A percentile compares a stretch with the other conserved stretches of the same genome.
phyloP scores from a whole-genome alignment of 257 asterid genomes.

The Echites panduratus region DNA sequence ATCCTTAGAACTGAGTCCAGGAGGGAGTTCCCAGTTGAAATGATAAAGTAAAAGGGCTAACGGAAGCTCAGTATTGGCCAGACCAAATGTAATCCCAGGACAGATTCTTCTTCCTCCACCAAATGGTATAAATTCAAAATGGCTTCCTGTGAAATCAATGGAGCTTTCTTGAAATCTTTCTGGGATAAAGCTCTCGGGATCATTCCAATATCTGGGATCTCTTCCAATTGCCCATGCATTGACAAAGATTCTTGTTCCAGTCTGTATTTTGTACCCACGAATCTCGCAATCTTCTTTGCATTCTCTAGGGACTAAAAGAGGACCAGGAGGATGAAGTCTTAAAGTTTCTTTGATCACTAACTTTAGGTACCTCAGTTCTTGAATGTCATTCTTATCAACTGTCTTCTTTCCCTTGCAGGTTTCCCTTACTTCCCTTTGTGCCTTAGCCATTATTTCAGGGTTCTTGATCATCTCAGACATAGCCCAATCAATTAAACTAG shows the following conservation, averaged over 20 bases:
- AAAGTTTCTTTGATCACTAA: not conserved
- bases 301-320: not conserved
- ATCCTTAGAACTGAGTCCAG: not conserved
- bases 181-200: not conserved
- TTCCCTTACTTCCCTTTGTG: not conserved
- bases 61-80: not conserved
- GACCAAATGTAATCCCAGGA: not conserved
- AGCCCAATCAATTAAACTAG: not conserved
- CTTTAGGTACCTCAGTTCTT: not conserved
- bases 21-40: slow-evolving; percentile 7
- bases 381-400: not conserved
- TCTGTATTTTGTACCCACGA: not conserved
- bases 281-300: not conserved
- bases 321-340: not conserved
- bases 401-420: not conserved
- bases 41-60: not conserved
- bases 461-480: not conserved
- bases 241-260: not conserved
- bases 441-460: not conserved
- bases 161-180: not conserved
- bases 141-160: not conserved
- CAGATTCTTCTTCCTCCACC: slow-evolving; percentile 4
- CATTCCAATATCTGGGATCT: not conserved
- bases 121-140: slow-evolving; percentile 1
- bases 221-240: slow-evolving; percentile 6